phyloP scores from a whole-genome alignment of 805 yeast genomes.

The Kodamaea nitidulidarum region DNA sequence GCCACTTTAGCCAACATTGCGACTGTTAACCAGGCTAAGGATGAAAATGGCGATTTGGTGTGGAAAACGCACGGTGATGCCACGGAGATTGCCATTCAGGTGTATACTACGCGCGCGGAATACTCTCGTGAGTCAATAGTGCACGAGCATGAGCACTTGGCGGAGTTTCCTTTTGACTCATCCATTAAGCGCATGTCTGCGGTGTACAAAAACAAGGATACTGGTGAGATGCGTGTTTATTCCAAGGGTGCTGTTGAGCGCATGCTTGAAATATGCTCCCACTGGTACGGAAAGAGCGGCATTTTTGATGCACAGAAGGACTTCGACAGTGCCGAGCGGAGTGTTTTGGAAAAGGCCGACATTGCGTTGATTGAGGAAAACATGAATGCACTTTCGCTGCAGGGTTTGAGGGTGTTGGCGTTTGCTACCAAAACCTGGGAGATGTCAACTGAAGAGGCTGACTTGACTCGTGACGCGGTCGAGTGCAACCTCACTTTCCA shows the following conservation, averaged over 20 bases:
- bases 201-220: slow-evolving; percentile 34
- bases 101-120: slow-evolving; percentile 59
- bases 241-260: slow-evolving; percentile 80
- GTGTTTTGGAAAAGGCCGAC: slow-evolving; percentile 39
- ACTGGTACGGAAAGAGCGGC: slow-evolving; percentile 45
- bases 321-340: slow-evolving; percentile 15
- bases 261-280: slow-evolving; percentile 50
- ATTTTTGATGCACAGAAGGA: slow-evolving; percentile 12
- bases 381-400: slow-evolving; percentile 55
- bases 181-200: slow-evolving; percentile 71
- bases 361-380: slow-evolving; percentile 44
- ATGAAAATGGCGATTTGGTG: slow-evolving; percentile 34
- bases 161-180: slow-evolving; percentile 74
- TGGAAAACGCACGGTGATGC: slow-evolving; percentile 90
- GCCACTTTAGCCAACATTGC: slow-evolving; percentile 84
- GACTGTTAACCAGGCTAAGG: slow-evolving; percentile 47
- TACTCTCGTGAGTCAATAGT: slow-evolving; percentile 36
- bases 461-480: slow-evolving; percentile 32
- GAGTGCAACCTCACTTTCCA: slow-evolving; percentile 54
- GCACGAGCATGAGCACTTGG: slow-evolving; percentile 39
- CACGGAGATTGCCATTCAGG: slow-evolving; percentile 85
- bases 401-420: slow-evolving; percentile 59
- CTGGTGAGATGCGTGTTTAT: slow-evolving; percentile 32
- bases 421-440: slow-evolving; percentile 46
- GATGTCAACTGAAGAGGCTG: slow-evolving; percentile 11